Conservation (phyloP, 1,284 basidiomycete genomes). For the Ceratobasidium sp. region DNA sequence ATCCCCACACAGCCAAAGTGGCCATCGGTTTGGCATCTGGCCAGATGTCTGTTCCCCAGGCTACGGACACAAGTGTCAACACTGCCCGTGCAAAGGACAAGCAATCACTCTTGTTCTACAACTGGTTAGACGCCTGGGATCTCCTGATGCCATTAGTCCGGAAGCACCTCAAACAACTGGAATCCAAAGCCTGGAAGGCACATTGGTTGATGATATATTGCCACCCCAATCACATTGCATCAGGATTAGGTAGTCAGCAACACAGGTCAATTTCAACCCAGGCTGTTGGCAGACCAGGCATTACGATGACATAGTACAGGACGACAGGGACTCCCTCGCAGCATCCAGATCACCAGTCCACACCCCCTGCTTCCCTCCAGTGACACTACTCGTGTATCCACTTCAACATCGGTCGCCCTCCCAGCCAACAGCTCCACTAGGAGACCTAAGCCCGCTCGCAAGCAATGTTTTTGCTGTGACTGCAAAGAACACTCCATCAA, state of each 20-base stretch:
- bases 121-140: not conserved
- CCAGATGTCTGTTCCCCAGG: not conserved
- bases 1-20: not conserved
- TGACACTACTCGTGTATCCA: not conserved
- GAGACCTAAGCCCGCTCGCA: not conserved
- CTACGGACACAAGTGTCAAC: too few species aligned
- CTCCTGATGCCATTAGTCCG: not conserved
- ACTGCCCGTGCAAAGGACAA: not conserved
- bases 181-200: not conserved
- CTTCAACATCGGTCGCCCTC: not conserved
- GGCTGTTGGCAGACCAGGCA: not conserved
- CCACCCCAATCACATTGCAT: not conserved
- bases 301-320: not conserved
- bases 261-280: too few species aligned
- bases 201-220: not conserved
- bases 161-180: not conserved
- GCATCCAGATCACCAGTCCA: not conserved
- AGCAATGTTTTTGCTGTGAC: slow-evolving; percentile 9
- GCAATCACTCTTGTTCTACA: not conserved
- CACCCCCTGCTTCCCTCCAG: not conserved
- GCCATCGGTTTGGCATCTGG: not conserved
- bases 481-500: not conserved
- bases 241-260: not conserved
- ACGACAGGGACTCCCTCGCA: not conserved
- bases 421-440: not conserved